Percentiles rank a stretch among this genome's conserved stretches.
Evolutionary conservation across 139 green algal species (phyloP).

Genomic region (Pleodorina starrii): DNA sequence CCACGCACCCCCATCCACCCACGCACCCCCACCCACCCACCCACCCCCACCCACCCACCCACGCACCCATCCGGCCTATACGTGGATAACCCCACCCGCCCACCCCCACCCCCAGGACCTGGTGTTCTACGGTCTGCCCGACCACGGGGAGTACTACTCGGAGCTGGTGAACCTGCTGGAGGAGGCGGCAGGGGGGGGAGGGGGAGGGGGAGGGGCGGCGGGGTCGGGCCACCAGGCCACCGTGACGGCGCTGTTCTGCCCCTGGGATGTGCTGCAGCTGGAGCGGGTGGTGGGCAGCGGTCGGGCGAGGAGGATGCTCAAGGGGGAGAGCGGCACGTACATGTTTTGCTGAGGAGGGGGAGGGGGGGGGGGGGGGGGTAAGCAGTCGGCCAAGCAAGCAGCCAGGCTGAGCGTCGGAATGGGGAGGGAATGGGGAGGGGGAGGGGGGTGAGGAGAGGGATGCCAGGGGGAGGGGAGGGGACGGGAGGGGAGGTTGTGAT

Average conservation of each 20-base stretch:
- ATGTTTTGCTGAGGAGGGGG: conserved; percentile 76
- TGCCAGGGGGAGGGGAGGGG: too few species aligned
- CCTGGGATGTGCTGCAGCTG: conserved; percentile 79
- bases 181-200: background rate
- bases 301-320: conserved; percentile 79
- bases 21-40: background rate
- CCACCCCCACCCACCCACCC: background rate
- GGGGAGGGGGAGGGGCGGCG: background rate
- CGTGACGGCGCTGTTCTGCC: conserved; percentile 72
- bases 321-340: conserved; percentile 72
- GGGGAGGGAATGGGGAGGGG: too few species aligned
- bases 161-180: conserved; percentile 86
- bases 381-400: too few species aligned
- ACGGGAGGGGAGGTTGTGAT: too few species aligned
- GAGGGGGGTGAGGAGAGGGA: too few species aligned
- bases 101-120: conserved; percentile 68
- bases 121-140: conserved; percentile 90
- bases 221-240: conserved; percentile 51
- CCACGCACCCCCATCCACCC: too few species aligned
- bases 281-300: conserved; percentile 81
- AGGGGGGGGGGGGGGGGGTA: background rate
- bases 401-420: too few species aligned
- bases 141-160: conserved; percentile 86
- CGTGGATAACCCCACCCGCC: too few species aligned
- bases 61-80: background rate